These are phyloP conservation scores for Boletus vermiculosoides DNA, from an alignment of 768 basidiomycete species.

Conservation along the genomic window DNA sequence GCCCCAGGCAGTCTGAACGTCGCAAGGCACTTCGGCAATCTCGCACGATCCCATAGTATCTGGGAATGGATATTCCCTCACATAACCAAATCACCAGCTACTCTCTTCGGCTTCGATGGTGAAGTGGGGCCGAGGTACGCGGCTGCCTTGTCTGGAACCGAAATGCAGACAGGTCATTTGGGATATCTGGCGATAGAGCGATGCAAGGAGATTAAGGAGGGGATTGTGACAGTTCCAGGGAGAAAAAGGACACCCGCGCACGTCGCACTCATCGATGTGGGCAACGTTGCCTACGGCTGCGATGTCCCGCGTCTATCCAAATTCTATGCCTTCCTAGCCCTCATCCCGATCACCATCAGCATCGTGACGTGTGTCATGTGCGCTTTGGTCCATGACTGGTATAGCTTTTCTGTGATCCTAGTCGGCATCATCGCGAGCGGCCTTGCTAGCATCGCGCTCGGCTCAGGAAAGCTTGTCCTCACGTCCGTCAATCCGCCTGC, in stretches of 20 bases:
- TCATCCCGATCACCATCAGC: slow-evolving; percentile 30
- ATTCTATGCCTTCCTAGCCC: slow-evolving; percentile 5
- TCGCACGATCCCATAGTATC: slow-evolving; percentile 19
- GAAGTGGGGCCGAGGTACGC: slow-evolving; percentile 26
- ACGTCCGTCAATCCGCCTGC: slow-evolving; percentile 12
- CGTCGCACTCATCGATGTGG: slow-evolving; percentile 24
- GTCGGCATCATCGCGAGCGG: slow-evolving; percentile 33
- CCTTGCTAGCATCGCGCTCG: slow-evolving; percentile 26
- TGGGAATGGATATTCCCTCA: slow-evolving; percentile 29
- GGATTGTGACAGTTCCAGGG: not conserved
- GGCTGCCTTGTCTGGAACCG: slow-evolving; percentile 27
- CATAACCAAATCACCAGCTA: slow-evolving; percentile 16
- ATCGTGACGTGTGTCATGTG: slow-evolving; percentile 23
- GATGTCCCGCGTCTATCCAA: slow-evolving; percentile 4
- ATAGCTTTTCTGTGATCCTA: slow-evolving; percentile 29
- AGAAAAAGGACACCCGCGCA: slow-evolving; percentile 10
- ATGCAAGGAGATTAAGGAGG: slow-evolving; percentile 10
- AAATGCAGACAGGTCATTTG: slow-evolving; percentile 31
- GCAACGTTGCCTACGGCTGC: not conserved
- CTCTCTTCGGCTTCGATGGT: slow-evolving; percentile 27
- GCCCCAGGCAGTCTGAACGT: slow-evolving; percentile 32
- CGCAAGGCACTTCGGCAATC: slow-evolving; percentile 29
- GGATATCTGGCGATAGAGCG: slow-evolving; percentile 25
- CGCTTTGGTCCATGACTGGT: slow-evolving; percentile 30
- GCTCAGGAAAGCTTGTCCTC: slow-evolving; percentile 24